phyloP scores from a whole-genome alignment of 164 flowering plant genomes.

The Warburgia ugandensis region DNA sequence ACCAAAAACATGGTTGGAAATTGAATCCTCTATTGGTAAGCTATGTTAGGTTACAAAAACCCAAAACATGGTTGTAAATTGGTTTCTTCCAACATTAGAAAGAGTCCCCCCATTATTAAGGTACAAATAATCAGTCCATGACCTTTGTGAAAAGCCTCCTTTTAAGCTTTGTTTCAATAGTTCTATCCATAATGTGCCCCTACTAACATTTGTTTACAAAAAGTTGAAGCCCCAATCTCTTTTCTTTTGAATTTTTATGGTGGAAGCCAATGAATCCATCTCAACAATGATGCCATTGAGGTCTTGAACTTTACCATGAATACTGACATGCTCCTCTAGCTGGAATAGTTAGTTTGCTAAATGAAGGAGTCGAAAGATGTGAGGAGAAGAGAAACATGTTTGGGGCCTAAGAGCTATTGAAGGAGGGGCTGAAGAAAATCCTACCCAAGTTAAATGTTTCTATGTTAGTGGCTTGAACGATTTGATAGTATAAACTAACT shows the following conservation, averaged over 20 bases:
- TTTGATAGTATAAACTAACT: too few species aligned
- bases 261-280: slow-evolving; percentile 25
- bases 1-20: too few species aligned
- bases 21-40: too few species aligned
- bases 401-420: slow-evolving; percentile 24
- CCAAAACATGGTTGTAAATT: too few species aligned
- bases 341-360: slow-evolving; percentile 24
- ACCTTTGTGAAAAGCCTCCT: slow-evolving; percentile 29
- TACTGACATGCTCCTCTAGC: slow-evolving; percentile 33
- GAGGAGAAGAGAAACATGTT: slow-evolving; percentile 26
- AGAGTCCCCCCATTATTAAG: slow-evolving; percentile 42
- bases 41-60: too few species aligned
- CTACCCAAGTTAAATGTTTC: slow-evolving; percentile 27
- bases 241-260: slow-evolving; percentile 16
- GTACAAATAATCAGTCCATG: slow-evolving; percentile 46
- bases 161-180: slow-evolving; percentile 26
- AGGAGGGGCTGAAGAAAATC: slow-evolving; percentile 24
- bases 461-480: slow-evolving; percentile 18
- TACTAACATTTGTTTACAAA: slow-evolving; percentile 34
- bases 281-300: slow-evolving; percentile 32
- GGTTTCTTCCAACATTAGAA: slow-evolving; percentile 44
- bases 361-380: slow-evolving; percentile 18
- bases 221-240: slow-evolving; percentile 6
- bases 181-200: slow-evolving; percentile 37
- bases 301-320: slow-evolving; percentile 36